phyloP scores from a whole-genome alignment of 2,329 filamentous ascomycete species.

The Magnaporthiopsis poae region DNA sequence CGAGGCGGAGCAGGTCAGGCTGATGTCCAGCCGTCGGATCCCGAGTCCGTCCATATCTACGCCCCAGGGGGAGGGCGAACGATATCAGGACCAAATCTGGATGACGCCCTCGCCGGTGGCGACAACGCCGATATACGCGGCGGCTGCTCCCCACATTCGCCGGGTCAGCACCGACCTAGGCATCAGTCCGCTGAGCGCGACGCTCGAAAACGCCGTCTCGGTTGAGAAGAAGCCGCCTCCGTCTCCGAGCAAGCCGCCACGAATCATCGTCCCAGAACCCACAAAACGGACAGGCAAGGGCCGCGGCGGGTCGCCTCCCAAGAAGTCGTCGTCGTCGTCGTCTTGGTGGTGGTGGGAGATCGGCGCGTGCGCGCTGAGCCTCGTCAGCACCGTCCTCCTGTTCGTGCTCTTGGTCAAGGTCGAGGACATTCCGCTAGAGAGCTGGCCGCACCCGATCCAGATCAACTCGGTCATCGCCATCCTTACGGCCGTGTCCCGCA shows the following conservation, averaged over 20 bases:
- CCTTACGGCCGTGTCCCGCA: constrained; percentile 22
- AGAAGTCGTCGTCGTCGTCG: neutral
- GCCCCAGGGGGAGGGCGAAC: neutral
- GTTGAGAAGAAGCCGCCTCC: neutral
- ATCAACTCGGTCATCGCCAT: constrained; percentile 25
- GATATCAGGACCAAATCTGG: neutral
- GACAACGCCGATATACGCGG: neutral
- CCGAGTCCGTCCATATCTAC: neutral
- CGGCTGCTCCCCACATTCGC: too few relatives aligned
- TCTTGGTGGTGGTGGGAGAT: constrained; percentile 20
- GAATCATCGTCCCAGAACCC: too few relatives aligned
- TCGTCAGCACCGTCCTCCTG: constrained; percentile 10
- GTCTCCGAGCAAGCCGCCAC: neutral
- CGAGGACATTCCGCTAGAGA: constrained; percentile 10
- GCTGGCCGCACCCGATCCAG: constrained; percentile 16
- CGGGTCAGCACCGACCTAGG: neutral
- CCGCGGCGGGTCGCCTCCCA: neutral
- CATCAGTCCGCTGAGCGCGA: neutral
- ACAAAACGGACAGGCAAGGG: too few relatives aligned
- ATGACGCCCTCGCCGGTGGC: neutral
- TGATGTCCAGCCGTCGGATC: neutral
- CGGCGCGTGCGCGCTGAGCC: constrained; percentile 11
- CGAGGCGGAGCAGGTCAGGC: neutral
- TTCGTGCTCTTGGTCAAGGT: constrained; percentile 11
- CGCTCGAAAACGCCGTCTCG: neutral